These are phyloP conservation scores for Yamadazyma kanchanaburiensis DNA, from an alignment of 1,139 yeast genomes.

Conservation along the genomic window DNA sequence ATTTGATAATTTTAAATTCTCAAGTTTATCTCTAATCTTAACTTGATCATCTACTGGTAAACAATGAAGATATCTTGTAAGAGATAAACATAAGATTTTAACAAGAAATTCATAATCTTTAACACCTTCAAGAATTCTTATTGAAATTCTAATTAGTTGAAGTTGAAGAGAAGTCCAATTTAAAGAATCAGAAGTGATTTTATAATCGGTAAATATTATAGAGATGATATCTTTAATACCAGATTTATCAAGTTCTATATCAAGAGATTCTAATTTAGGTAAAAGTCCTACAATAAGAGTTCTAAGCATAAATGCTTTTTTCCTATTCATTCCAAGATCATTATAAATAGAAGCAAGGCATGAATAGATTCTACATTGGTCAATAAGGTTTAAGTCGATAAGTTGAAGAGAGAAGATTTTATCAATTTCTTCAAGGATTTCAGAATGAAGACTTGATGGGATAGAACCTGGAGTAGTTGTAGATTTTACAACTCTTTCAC, in stretches of 20 bases:
- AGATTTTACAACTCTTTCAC: slow-evolving; percentile 26
- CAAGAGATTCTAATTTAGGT: slow-evolving; percentile 31
- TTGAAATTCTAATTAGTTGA: slow-evolving; percentile 52
- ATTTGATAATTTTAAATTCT: slow-evolving; percentile 15
- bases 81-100: slow-evolving; percentile 46
- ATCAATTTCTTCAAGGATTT: slow-evolving; percentile 51
- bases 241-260: neutral
- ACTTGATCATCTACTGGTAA: slow-evolving; percentile 37
- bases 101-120: slow-evolving; percentile 46
- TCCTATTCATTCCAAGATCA: slow-evolving; percentile 59
- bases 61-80: slow-evolving; percentile 55
- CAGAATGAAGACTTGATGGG: slow-evolving; percentile 16
- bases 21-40: slow-evolving; percentile 24
- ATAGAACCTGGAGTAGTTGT: slow-evolving; percentile 1
- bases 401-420: slow-evolving; percentile 39
- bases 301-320: slow-evolving; percentile 66
- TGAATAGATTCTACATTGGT: slow-evolving; percentile 61
- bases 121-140: slow-evolving; percentile 50
- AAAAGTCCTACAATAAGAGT: slow-evolving; percentile 52
- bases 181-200: slow-evolving; percentile 27
- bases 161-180: slow-evolving; percentile 60
- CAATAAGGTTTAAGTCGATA: slow-evolving; percentile 42
- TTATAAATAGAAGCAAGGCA: slow-evolving; percentile 66
- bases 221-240: slow-evolving; percentile 32
- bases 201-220: slow-evolving; percentile 40